Evolutionary conservation across 768 basidiomycete genomes (phyloP).

Genomic region (Serendipita indica): DNA sequence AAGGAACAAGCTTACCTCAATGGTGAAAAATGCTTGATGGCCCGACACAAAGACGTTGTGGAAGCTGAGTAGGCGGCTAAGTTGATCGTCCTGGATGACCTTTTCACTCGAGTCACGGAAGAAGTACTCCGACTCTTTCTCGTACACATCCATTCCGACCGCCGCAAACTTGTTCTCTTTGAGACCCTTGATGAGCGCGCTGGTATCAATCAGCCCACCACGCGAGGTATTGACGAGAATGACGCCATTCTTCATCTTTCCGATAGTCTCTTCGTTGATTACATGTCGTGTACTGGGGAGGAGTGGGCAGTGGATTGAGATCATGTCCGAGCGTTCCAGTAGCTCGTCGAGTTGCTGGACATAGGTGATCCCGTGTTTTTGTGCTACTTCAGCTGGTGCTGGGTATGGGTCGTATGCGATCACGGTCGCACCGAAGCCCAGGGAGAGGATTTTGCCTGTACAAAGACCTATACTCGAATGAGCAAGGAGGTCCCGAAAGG

Average conservation of each 20-base stretch:
- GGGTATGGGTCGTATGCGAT: constrained; percentile 20
- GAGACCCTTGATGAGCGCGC: constrained; percentile 16
- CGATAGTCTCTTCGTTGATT: constrained; percentile 19
- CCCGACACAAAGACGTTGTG: constrained; percentile 17
- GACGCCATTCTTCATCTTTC: constrained; percentile 18
- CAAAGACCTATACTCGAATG: constrained; percentile 15
- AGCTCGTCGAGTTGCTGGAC: constrained; percentile 19
- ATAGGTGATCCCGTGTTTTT: constrained; percentile 15
- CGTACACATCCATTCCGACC: constrained; percentile 18
- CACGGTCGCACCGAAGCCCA: constrained; percentile 20
- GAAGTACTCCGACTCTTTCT: constrained; percentile 16
- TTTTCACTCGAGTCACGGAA: constrained; percentile 14
- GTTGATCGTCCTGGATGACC: constrained; percentile 17
- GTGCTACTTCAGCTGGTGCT: constrained; percentile 9
- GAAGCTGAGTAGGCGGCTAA: constrained; percentile 15
- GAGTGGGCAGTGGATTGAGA: constrained; percentile 25
- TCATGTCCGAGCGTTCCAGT: constrained; percentile 19
- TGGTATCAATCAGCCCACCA: constrained; percentile 20
- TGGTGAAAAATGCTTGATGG: constrained; percentile 17
- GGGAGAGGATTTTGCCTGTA: constrained; percentile 19
- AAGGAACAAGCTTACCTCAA: constrained; percentile 10
- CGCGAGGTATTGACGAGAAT: constrained; percentile 25
- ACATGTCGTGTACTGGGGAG: constrained; percentile 18
- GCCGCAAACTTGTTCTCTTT: constrained; percentile 15
- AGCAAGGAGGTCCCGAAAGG: too few species aligned